Evolutionary conservation across 441 rosid species (phyloP), one percentile per base, ranked within the genome.

Genomic region (Raphanus hybrid): DNA sequence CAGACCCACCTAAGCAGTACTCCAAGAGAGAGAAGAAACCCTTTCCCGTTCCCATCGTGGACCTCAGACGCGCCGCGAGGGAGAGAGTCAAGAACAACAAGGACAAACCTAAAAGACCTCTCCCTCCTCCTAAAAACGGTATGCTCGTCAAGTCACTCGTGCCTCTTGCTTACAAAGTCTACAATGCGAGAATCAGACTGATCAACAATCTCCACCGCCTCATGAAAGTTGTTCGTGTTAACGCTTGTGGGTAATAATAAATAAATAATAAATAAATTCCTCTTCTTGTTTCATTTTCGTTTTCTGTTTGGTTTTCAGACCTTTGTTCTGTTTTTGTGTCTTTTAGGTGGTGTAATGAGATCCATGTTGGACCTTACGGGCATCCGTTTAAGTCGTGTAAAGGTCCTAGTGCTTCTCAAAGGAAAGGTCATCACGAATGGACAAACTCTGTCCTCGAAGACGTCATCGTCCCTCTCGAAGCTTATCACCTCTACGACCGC

Each of bases 321-420:
- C 32, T 29, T 29, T 29, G 32, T 23, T 23, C 26, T 23, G 32
- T 29, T 3, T 27, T 3, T 29, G 4, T 29, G 67, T 64, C 45
- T 54, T 4, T 60, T 88, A 95, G 98, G 70, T 91, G 85, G 87
- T 95, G 99, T 64, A 81, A 80, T 77, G 99, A 95, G 85, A 89
- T 95, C 75, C 98, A 92, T 32, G 99, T 95, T 70, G 99, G 99
- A 81, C 88, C 87, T 50, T 85, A 61, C 16, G 98, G 94, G 27
- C 99, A 92, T 85, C 93, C 97, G 18, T 95, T 95, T 88, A 95
- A 88, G 84, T 90, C 99, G 29, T 94, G 99, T 82, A 90, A 80
- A 89, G 98, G 98, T 37, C 83, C 86, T 11, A 60, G 67, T 75
- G 80, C 96, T 66, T 74, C 92, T 5, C 57, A 84, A n/a, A 93